A percentile compares a stretch with the other conserved stretches of the same genome.
phyloP scores from a whole-genome alignment of 2,329 filamentous ascomycete genomes.

The Paramyrothecium sp. region DNA sequence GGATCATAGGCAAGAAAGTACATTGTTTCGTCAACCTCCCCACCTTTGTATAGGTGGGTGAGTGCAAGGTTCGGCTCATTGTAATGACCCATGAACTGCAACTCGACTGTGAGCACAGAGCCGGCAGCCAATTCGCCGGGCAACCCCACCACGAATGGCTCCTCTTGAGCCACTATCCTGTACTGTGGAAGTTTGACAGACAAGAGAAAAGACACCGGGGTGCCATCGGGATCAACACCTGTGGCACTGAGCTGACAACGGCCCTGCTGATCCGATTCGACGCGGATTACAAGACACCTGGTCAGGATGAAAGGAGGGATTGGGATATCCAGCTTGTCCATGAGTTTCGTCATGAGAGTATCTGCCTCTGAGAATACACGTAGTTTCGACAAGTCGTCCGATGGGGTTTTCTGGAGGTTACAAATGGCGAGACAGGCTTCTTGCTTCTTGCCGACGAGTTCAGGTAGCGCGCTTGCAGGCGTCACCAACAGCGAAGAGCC shows the following conservation, averaged over 20 bases:
- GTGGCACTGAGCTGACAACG: constrained; percentile 20
- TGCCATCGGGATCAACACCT: constrained; percentile 40
- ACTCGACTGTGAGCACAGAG: constrained; percentile 29
- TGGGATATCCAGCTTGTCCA: constrained; percentile 32
- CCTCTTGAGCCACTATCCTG: constrained; percentile 28
- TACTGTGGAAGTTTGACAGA: constrained; percentile 37
- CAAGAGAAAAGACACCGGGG: constrained; percentile 36
- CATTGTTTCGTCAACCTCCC: background rate
- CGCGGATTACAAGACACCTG: constrained; percentile 27
- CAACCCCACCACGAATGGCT: constrained; percentile 37
- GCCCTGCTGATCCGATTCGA: constrained; percentile 12
- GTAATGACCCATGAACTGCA: constrained; percentile 48
- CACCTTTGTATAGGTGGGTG: background rate
- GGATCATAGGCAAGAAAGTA: constrained; percentile 14
- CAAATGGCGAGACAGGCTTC: constrained; percentile 38
- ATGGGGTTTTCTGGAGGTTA: constrained; percentile 42
- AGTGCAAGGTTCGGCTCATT: constrained; percentile 35
- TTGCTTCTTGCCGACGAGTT: constrained; percentile 25
- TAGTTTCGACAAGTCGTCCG: constrained; percentile 31
- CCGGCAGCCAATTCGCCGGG: constrained; percentile 22
- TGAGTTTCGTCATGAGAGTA: constrained; percentile 36
- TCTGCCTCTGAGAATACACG: constrained; percentile 35
- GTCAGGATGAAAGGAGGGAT: constrained; percentile 37
- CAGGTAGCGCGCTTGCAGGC: constrained; percentile 39
- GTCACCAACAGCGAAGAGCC: constrained; percentile 43